phyloP scores from a whole-genome alignment of 2,329 filamentous ascomycete species.

The Cercospora zeina region DNA sequence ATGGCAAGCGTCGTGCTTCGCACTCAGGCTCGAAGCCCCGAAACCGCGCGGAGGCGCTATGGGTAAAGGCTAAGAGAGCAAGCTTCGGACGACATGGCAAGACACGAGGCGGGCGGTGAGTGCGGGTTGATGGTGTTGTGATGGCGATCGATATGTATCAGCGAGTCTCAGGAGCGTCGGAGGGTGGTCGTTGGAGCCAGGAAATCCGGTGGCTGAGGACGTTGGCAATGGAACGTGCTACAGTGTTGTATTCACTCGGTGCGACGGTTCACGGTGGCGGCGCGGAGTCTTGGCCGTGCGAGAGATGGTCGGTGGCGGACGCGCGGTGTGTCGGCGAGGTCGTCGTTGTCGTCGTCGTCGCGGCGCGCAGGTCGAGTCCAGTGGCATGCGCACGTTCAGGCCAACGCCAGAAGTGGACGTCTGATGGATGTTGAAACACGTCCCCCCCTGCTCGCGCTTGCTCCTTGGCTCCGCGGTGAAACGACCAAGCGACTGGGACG shows the following conservation, averaged over 20 bases:
- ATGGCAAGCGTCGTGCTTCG: conserved; percentile 17
- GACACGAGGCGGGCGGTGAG: conserved; percentile 1
- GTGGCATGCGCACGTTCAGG: background rate
- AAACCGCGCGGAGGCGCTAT: conserved; percentile 10
- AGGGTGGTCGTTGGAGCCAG: conserved; percentile 6
- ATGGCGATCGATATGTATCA: background rate
- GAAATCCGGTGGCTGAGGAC: conserved; percentile 19
- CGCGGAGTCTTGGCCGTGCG: background rate
- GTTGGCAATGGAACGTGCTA: conserved; percentile 17
- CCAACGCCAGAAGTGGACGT: background rate
- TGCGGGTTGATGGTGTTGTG: background rate
- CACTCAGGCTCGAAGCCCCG: conserved; percentile 3
- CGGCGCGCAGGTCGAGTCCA: background rate
- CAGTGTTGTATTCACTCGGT: background rate
- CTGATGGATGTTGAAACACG: background rate
- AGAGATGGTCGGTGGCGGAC: background rate
- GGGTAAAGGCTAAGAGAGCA: background rate
- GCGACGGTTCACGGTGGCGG: background rate
- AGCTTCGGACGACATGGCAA: conserved; percentile 10
- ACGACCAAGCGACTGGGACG: background rate
- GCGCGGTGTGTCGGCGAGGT: background rate
- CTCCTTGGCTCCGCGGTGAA: background rate
- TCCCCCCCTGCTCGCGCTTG: too few species aligned
- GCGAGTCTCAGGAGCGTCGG: conserved; percentile 9
- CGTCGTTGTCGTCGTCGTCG: background rate